phyloP scores from a whole-genome alignment of 192 early-diverging fungal species.

The Coemansia furcata region DNA sequence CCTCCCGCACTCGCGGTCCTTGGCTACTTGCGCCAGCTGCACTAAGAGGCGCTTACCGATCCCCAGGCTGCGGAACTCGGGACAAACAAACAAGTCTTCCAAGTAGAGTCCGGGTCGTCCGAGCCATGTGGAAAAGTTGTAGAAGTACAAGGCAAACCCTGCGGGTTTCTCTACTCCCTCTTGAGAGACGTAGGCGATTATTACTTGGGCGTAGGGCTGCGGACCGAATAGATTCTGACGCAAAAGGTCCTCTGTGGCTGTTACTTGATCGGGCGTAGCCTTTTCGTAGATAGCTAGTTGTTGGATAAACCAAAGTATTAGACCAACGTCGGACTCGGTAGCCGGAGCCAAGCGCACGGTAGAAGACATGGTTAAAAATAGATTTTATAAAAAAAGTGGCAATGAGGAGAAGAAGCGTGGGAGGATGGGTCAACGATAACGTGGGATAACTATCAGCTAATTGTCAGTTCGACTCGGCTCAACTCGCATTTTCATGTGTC shows the following conservation, averaged over 20 bases:
- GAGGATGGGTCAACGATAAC: not conserved
- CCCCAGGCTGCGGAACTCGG: constrained; percentile 62
- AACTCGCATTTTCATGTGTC: not conserved
- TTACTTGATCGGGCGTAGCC: constrained; percentile 59
- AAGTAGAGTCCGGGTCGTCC: constrained; percentile 78
- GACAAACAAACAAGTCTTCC: constrained; percentile 76
- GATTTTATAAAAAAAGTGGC: not conserved
- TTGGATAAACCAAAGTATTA: constrained; percentile 70
- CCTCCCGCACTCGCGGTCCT: constrained; percentile 65
- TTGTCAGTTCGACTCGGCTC: not conserved
- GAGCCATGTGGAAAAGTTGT: constrained; percentile 78
- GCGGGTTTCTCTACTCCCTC: constrained; percentile 51
- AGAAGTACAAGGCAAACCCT: constrained; percentile 83
- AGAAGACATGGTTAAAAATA: not conserved
- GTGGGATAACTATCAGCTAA: not conserved
- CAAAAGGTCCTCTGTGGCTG: constrained; percentile 67
- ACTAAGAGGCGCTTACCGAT: constrained; percentile 68
- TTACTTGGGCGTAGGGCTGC: constrained; percentile 63
- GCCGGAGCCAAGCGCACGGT: constrained; percentile 46
- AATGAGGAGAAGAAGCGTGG: no score
- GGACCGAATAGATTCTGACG: constrained; percentile 63
- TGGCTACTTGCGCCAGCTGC: constrained; percentile 66
- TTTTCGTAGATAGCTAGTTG: constrained; percentile 78
- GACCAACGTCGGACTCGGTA: constrained; percentile 56
- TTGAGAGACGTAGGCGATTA: constrained; percentile 59